Evolutionary conservation across 768 basidiomycete species (phyloP).

Genomic region (Lactarius evosmus): DNA sequence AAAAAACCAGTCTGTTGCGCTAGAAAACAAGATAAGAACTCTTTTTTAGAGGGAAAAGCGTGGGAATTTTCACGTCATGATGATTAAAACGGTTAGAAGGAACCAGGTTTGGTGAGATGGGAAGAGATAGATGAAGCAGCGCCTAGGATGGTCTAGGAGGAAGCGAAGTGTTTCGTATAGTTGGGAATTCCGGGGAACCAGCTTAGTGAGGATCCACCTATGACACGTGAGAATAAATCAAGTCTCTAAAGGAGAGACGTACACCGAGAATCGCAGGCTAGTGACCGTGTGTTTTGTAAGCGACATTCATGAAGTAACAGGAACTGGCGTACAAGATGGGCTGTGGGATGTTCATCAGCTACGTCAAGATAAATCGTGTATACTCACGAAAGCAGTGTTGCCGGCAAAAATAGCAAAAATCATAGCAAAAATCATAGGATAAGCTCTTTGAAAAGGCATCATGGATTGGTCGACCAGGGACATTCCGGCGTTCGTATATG

Average conservation of each 20-base stretch:
- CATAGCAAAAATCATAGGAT: constrained; percentile 73
- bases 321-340: constrained; percentile 72
- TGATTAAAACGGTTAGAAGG: constrained; percentile 62
- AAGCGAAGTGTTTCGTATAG: constrained; percentile 81
- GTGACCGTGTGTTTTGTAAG: neutral
- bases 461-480: constrained; percentile 88
- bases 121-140: constrained; percentile 88
- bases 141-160: constrained; percentile 89
- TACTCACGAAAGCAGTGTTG: constrained; percentile 88
- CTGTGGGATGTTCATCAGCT: constrained; percentile 37
- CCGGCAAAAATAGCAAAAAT: constrained; percentile 81
- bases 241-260: constrained; percentile 31
- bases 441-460: constrained; percentile 86
- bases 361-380: constrained; percentile 1
- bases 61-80: constrained; percentile 55
- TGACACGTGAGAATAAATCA: constrained; percentile 10
- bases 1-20: constrained; percentile 81
- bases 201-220: constrained; percentile 73
- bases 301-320: neutral
- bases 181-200: constrained; percentile 56
- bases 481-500: constrained; percentile 86
- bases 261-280: constrained; percentile 84
- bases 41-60: neutral
- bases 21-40: constrained; percentile 32
- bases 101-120: constrained; percentile 96